Evolutionary conservation across 2,329 filamentous ascomycete species (phyloP), one percentile per base, ranked within the genome.

Genomic region (Venturia carpophila): DNA sequence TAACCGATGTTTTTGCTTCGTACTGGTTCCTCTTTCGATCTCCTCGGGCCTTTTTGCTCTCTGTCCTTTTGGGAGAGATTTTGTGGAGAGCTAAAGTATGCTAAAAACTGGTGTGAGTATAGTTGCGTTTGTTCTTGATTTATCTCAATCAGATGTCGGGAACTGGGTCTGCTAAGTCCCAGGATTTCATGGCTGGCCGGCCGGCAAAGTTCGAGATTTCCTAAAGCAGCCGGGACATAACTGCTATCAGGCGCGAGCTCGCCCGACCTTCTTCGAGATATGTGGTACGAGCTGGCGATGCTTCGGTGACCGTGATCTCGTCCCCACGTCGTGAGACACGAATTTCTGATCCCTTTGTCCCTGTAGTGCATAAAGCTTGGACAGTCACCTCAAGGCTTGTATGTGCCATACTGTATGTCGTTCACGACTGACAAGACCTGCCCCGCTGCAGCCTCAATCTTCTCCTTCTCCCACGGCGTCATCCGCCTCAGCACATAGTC

Each of bases 401-500:
- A 58, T 37, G 52, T 58, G 30, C 39, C 64, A 27, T 65, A 58
- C 27, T 49, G 30, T 45, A 65, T 62, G 13, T 65, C 64, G 17
- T 27, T 39, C 5, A 65, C 30, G 30, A 47, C n/a, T 17, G 39
- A 30, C 55, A 47, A 19, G 11, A 63, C 58, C 43, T 62, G 27
- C 19, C 37, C 39, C 39, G 64, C 43, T 5, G 64, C 58, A 21
- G 27, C 42, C 30, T 64, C 64, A 24, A 66, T 55, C 15, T 27
- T 42, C 11, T 42, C 47, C 37, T 55, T 42, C 60, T 66, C 64
- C 49, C 45, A 55, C 2, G n/a, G 15, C 30, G 4, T 65, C 65
- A 66, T 66, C 55, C 85, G 84, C 66, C 81, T 81, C 69, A 97
- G 77, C 55, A 97, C 92, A 78, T 93, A 96, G 30, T 84, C 79